Evolutionary conservation across 169 alveolate genomes (phyloP), one percentile per base, ranked within the genome.

Genomic region (Eimeria falciformis): DNA sequence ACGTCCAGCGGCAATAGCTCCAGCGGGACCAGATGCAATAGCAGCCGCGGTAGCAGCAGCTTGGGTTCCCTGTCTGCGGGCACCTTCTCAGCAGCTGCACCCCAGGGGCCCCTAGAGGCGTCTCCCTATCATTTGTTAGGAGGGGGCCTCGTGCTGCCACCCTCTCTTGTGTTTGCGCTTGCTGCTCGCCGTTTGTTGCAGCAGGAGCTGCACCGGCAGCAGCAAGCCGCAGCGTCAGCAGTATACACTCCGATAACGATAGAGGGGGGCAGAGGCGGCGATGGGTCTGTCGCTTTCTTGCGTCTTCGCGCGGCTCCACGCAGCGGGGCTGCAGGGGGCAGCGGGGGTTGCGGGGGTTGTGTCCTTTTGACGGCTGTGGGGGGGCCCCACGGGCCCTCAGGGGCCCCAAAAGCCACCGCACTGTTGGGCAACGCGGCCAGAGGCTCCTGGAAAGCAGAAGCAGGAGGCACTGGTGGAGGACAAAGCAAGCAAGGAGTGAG

Each of bases 261-360:
- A 27, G 89, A 81, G 21, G 89, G 89, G 33, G 89, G 89, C 89
- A 81, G 77, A 9, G 89, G 89, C 40, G 89, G 89, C 5, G 75
- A 81, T 37, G 89, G 89, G n/a, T 81, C 89, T 17, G 29, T 81
- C 27, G 89, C 89, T 18, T 81, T 81, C 46, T 75, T 81, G 50
- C 89, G 89, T 75, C 89, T 81, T 75, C 50, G 21, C 14, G 89
- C 89, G 21, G 89, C 89, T 3, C 89, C 89, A 17, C 89, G 89
- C 46, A 81, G 89, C 37, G 89, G 89, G n/a, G 89, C 89, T 55
- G 75, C 89, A 33, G 89, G 89, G 46, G 89, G 89, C 2, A 53
- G 89, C 77, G 89, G 89, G 29, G 89, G 89, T 6, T 75, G 89
- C 23, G 89, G 89, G n/a, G 89, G 89, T 14, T 81, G 89, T 47